Conservation (phyloP, 2,329 filamentous ascomycete species). For the Thyridium curvatum region DNA sequence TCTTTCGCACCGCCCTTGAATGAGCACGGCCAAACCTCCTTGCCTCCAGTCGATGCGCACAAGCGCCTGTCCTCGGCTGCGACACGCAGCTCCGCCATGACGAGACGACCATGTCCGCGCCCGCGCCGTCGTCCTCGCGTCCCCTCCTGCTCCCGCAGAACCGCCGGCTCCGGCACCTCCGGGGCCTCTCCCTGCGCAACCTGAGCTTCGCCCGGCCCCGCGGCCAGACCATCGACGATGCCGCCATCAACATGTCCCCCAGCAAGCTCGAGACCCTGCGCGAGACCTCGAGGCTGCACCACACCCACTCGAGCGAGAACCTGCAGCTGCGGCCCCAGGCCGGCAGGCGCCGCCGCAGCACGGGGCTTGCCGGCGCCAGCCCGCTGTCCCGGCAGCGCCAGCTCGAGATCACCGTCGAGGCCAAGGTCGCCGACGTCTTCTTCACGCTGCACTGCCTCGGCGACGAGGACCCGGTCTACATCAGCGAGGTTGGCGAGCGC, state of each 20-base stretch:
- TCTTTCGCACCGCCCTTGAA: too few species aligned
- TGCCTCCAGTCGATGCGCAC: too few species aligned
- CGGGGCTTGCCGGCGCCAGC: conserved; percentile 38
- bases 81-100: too few species aligned
- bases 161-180: conserved; percentile 80
- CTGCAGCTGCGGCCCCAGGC: conserved; percentile 20
- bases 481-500: conserved; percentile 74
- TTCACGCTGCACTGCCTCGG: conserved; percentile 72
- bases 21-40: too few species aligned
- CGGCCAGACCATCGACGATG: conserved; percentile 68
- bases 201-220: conserved; percentile 58
- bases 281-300: conserved; percentile 41
- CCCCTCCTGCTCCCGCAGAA: conserved; percentile 60
- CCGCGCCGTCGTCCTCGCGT: too few species aligned
- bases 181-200: conserved; percentile 82
- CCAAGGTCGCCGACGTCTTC: conserved; percentile 77
- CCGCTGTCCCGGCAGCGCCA: conserved; percentile 60
- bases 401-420: conserved; percentile 66
- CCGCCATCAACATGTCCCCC: conserved; percentile 62
- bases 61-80: too few species aligned
- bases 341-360: conserved; percentile 35
- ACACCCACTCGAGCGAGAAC: conserved; percentile 49
- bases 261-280: conserved; percentile 54
- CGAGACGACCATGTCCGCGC: too few species aligned
- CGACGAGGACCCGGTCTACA: conserved; percentile 70